Evolutionary conservation across 768 basidiomycete genomes (phyloP), one percentile per base, ranked within the genome.

Genomic region (Cantharellus anzutake): DNA sequence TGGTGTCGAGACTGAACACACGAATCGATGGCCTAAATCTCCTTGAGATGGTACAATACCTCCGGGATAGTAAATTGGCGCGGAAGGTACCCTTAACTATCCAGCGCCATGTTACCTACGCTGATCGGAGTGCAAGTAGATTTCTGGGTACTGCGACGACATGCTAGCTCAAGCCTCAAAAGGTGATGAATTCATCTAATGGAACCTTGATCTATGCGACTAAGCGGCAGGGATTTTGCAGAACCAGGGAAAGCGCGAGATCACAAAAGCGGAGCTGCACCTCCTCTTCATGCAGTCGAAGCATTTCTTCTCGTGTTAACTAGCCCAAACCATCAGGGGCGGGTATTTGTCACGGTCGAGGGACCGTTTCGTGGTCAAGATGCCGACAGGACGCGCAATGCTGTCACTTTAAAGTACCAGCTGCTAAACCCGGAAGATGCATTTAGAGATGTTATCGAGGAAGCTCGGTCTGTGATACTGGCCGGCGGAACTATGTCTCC

Each of bases 401-500:
- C 70, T 20, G 73, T 67, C 14, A 71, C 73, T 40, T 72, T 97
- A 58, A 90, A 86, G 66, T 99, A 96, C 66, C 86, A 96, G 63
- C 80, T 91, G 20, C 77, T 99, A 34, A 97, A 98, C 66, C 93
- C 96, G 1, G 80, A 88, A 0, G 84, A 87, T 3, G 76, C 82
- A 60, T 98, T 98, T 67, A 73, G 76, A 59, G 85, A 89, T n/a
- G 78, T 97, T 3, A 80, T 89, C 0, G 81, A 90, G 20, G 74
- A 76, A 35, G 89, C 92, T 1, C 74, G 89, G 42, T 78, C 86
- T 2, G 82, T 98, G n/a, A 72, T 98, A 38, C 74, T 99, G 42
- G 94, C 96, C 4, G 94, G 94, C 4, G 94, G 94, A 3, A 99
- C 94, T 0, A 97, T 99, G 96, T 90, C 91, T 4, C 94, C 94